A percentile compares a stretch with the other conserved stretches of the same genome.
These are phyloP conservation scores for Paramecium octaurelia DNA, from an alignment of 73 alveolate species.

Conservation along the genomic window DNA sequence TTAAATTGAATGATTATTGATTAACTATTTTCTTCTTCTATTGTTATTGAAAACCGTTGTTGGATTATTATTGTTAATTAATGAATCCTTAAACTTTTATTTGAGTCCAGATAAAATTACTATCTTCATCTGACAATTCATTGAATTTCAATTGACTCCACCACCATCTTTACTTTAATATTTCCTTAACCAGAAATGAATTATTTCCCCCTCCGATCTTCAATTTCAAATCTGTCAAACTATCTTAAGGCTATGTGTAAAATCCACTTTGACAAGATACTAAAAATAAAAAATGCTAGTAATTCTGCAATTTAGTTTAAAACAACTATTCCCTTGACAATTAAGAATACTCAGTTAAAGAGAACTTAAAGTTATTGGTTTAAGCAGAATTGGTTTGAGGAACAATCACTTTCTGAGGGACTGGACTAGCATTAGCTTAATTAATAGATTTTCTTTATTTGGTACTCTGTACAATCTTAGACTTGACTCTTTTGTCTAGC, in stretches of 20 bases:
- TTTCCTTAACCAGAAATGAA: not conserved
- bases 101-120: slow-evolving; percentile 4
- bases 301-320: slow-evolving; percentile 20
- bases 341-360: slow-evolving; percentile 23
- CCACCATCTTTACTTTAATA: slow-evolving; percentile 30
- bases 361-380: not conserved
- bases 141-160: not conserved
- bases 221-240: not conserved
- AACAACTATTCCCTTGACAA: not conserved
- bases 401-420: not conserved
- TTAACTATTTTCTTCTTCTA: not conserved
- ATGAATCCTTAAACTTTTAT: not conserved
- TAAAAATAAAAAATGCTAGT: not conserved
- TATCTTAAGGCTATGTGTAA: not conserved
- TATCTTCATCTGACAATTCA: not conserved
- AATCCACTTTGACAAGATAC: slow-evolving; percentile 19
- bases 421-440: not conserved
- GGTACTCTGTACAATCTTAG: not conserved
- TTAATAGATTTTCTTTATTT: not conserved
- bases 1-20: not conserved
- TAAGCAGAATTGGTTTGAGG: not conserved
- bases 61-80: not conserved
- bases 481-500: not conserved
- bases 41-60: not conserved
- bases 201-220: slow-evolving; percentile 9